Conservation (phyloP, 23 red algal species). For the Pyropia yezoensis region DNA sequence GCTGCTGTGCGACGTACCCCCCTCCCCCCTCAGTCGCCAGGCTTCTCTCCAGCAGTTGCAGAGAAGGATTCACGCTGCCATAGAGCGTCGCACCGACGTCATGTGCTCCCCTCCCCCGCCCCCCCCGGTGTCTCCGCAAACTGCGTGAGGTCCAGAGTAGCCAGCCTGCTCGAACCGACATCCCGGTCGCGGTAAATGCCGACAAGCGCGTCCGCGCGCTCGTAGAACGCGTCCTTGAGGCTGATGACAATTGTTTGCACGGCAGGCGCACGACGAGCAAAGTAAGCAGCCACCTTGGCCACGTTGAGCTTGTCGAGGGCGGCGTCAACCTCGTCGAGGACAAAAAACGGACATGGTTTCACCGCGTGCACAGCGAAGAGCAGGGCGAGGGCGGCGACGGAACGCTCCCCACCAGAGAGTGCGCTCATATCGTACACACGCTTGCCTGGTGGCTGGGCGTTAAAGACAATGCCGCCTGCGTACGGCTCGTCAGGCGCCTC, state of each 20-base stretch:
- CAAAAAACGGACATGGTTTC: constrained; percentile 77
- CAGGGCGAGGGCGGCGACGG: constrained; percentile 86
- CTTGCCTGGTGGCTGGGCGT: constrained; percentile 92
- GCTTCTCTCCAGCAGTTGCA: too few relatives aligned
- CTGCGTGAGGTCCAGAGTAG: constrained; percentile 61
- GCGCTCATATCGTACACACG: constrained; percentile 91
- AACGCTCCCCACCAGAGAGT: constrained; percentile 88
- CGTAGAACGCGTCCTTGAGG: constrained; percentile 95
- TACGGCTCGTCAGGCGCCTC: constrained; percentile 92
- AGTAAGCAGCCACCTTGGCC: constrained; percentile 47
- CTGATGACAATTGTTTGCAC: constrained; percentile 92
- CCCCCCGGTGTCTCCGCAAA: constrained; percentile 15
- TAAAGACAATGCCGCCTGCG: constrained; percentile 76
- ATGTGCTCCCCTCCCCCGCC: too few relatives aligned
- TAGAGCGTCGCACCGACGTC: too few relatives aligned
- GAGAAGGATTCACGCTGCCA: too few relatives aligned
- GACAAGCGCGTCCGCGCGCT: constrained; percentile 83
- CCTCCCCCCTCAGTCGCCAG: too few relatives aligned
- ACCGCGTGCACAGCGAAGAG: constrained; percentile 90
- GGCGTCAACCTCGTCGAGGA: constrained; percentile 96
- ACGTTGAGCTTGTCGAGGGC: constrained; percentile 93
- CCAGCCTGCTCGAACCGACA: constrained; percentile 32
- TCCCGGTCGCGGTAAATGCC: constrained; percentile 76
- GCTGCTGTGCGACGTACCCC: too few relatives aligned
- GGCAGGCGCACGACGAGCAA: constrained; percentile 35